Evolutionary conservation across 176 grass and related monocot species (phyloP).

Genomic region (Metroxylon sagu): DNA sequence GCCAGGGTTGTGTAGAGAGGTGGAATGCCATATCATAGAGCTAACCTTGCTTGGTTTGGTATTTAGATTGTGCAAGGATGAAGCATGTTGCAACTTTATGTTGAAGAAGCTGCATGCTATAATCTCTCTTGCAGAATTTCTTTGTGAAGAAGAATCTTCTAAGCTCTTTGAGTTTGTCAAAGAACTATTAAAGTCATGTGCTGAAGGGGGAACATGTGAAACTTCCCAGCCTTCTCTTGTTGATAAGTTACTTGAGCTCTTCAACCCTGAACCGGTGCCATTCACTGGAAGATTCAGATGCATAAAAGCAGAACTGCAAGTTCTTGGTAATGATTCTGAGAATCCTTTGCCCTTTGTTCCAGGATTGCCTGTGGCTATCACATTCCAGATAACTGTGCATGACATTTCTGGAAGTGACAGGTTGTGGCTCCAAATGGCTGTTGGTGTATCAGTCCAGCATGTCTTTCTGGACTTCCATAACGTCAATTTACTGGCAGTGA

Average conservation of each 20-base stretch:
- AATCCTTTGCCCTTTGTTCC: constrained; percentile 37
- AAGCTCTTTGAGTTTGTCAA: constrained; percentile 52
- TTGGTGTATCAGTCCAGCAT: constrained; percentile 35
- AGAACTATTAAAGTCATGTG: constrained; percentile 48
- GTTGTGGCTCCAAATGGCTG: constrained; percentile 59
- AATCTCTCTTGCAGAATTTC: constrained; percentile 39
- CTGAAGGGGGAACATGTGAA: not conserved
- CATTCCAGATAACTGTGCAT: constrained; percentile 48
- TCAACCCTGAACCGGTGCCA: constrained; percentile 28
- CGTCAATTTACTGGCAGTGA: constrained; percentile 43
- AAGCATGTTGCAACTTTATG: constrained; percentile 22
- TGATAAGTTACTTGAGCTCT: constrained; percentile 44
- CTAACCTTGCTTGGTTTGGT: constrained; percentile 47
- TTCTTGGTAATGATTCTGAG: constrained; percentile 48
- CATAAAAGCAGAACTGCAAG: constrained; percentile 42
- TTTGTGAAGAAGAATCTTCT: constrained; percentile 35
- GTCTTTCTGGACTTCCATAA: constrained; percentile 42
- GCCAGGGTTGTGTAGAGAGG: constrained; percentile 36
- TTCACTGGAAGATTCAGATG: constrained; percentile 45
- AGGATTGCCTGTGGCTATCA: constrained; percentile 67
- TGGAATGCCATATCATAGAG: constrained; percentile 63
- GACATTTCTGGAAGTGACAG: constrained; percentile 43
- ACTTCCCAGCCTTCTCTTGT: constrained; percentile 12
- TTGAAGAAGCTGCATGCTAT: constrained; percentile 38
- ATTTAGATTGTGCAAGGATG: constrained; percentile 35